phyloP scores from a whole-genome alignment of 305 asterid species.

The Solanum hybrid region DNA sequence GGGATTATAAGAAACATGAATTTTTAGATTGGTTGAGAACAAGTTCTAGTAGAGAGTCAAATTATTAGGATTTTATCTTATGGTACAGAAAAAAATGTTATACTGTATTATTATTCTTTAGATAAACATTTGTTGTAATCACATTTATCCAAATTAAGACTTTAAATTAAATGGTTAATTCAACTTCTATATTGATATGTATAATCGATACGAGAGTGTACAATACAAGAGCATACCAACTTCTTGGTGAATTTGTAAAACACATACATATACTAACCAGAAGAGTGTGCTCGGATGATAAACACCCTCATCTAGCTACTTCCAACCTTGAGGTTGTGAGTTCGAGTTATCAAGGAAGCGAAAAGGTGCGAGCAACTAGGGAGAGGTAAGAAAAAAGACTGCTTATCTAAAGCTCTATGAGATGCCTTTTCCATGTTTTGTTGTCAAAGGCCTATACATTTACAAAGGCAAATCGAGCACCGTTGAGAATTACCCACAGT shows the following conservation, averaged over 20 bases:
- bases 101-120: no score
- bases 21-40: neutral
- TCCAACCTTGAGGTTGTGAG: neutral
- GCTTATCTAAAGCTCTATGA: neutral
- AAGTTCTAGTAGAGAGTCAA: neutral
- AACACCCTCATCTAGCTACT: neutral
- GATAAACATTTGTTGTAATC: no score
- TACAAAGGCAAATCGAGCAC: neutral
- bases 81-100: neutral
- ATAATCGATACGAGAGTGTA: neutral
- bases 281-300: neutral
- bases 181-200: neutral
- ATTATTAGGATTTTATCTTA: no score
- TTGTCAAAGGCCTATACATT: neutral
- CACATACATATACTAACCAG: neutral
- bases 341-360: neutral
- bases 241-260: neutral
- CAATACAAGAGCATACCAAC: neutral
- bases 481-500: neutral
- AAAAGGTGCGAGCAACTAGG: neutral
- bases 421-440: neutral
- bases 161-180: neutral
- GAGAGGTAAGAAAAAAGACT: neutral
- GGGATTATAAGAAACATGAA: neutral
- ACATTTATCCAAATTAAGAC: neutral